Percentiles rank a stretch among this genome's conserved stretches.
These are phyloP conservation scores for Capsicum pubescens DNA, from an alignment of 257 asterid species.

Conservation along the genomic window DNA sequence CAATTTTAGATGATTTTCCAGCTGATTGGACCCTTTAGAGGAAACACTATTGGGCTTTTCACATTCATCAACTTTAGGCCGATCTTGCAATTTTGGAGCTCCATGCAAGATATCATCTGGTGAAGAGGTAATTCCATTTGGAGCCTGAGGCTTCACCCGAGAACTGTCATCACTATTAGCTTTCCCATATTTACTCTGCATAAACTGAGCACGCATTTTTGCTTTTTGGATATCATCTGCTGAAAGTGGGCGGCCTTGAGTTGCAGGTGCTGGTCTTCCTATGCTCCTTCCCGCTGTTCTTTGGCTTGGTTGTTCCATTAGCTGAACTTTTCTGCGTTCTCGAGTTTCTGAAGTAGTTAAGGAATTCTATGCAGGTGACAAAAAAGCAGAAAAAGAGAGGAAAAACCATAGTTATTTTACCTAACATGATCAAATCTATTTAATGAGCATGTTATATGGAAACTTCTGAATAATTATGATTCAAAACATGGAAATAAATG, in stretches of 20 bases:
- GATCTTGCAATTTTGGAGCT: constrained; percentile 41
- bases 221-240: constrained; percentile 99
- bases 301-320: constrained; percentile 95
- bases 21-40: constrained; percentile 41
- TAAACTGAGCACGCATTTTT: constrained; percentile 88
- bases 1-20: constrained; percentile 41
- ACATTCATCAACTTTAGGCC: constrained; percentile 29
- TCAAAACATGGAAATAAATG: neutral
- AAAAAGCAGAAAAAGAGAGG: constrained; percentile 26
- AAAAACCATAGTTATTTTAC: neutral
- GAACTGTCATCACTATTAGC: constrained; percentile 47
- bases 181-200: constrained; percentile 80
- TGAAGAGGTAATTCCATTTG: constrained; percentile 47
- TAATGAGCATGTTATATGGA: neutral
- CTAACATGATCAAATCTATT: neutral
- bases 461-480: neutral
- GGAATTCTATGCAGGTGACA: constrained; percentile 41
- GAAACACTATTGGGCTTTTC: constrained; percentile 42
- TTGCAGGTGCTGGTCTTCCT: constrained; percentile 58
- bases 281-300: constrained; percentile 62
- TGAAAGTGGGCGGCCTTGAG: constrained; percentile 96
- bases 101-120: constrained; percentile 45
- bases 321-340: constrained; percentile 84
- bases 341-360: constrained; percentile 71
- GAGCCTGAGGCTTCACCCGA: constrained; percentile 53